Conservation (phyloP, 2,329 filamentous ascomycete species). For the Cercospora citrullina region DNA sequence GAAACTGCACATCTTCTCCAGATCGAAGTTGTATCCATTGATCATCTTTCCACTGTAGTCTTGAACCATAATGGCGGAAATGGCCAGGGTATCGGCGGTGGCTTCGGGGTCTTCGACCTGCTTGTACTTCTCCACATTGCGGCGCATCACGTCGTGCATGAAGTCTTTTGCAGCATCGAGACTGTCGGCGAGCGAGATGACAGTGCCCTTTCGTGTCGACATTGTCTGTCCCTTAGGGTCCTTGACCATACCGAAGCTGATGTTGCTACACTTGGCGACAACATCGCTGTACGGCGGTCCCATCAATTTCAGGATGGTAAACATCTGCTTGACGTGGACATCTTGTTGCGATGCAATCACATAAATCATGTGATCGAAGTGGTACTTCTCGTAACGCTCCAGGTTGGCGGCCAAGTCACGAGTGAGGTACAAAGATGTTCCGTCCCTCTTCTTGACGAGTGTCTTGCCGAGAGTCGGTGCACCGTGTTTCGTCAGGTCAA, state of each 20-base stretch:
- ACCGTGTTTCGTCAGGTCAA: slow-evolving; percentile 68
- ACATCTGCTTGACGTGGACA: slow-evolving; percentile 63
- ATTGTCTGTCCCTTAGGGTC: slow-evolving; percentile 54
- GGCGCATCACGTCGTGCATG: slow-evolving; percentile 97
- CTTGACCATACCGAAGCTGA: slow-evolving; percentile 66
- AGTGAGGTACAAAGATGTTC: slow-evolving; percentile 67
- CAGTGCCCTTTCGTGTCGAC: slow-evolving; percentile 61
- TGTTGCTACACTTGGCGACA: slow-evolving; percentile 60
- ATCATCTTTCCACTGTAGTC: slow-evolving; percentile 94
- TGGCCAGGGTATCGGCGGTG: slow-evolving; percentile 84
- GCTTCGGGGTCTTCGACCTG: slow-evolving; percentile 82
- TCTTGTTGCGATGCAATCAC: slow-evolving; percentile 66
- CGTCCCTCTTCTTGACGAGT: slow-evolving; percentile 66
- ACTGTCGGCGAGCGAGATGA: slow-evolving; percentile 52
- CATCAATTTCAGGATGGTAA: slow-evolving; percentile 65
- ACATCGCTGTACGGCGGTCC: slow-evolving; percentile 58
- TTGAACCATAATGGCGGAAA: slow-evolving; percentile 95
- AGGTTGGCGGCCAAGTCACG: slow-evolving; percentile 67
- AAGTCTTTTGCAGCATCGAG: slow-evolving; percentile 70
- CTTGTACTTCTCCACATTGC: slow-evolving; percentile 85
- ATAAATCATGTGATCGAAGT: slow-evolving; percentile 69
- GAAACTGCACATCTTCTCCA: slow-evolving; percentile 79
- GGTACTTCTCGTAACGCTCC: slow-evolving; percentile 62
- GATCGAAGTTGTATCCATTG: slow-evolving; percentile 71
- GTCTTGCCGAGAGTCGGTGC: slow-evolving; percentile 68